Base-by-base conservation (phyloP, 805 yeast species). In the Candida yuanshanica region DNA sequence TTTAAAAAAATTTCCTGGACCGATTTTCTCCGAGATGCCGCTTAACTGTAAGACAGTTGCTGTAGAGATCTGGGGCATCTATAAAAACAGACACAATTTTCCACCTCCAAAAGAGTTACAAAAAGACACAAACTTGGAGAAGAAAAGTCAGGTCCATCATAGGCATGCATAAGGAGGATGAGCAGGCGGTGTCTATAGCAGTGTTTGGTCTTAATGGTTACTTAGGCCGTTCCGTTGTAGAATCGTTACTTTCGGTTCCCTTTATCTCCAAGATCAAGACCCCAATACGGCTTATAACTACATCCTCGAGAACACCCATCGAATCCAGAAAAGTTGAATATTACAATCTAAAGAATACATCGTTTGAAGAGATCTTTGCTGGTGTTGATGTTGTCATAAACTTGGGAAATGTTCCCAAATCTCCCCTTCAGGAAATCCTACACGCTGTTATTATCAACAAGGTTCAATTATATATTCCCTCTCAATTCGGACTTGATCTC, bases 401-500 rank as follows among this genome's bases (percentile, higher is more conserved):
- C 43, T 59, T 77, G 33, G 48, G 65, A 26, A 58, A 65, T 12
- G 22, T 44, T 17, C 49, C 51, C 7, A 43, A 58, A 13, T 50
- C 48, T 20, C 65, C 70, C 7, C 54, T 51, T 16, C 68, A 59
- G 22, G 59, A 48, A 1, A 46, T 60, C n/a, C 44, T 69, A 24
- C 73, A 71, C 36, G 67, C 72, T 7, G 69, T 70, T 4, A 54
- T 55, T 5, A 57, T 50, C 20, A 65, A 63, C 38, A 69, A 70
- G 47, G 75, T 77, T 36, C 69, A 71, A 52, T 52, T 75, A 23
- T 78, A 66, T 60, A 69, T 77, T 47, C 81, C 83, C 20, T 70
- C 81, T 4, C 83, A 77, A 50, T 79, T 72, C 49, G 87, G 85
- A 26, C 50, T 65, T 16, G 77, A 75, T 39, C 39, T 68, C 17